These are phyloP conservation scores for Boletus coccyginus DNA, from an alignment of 768 basidiomycete species.

Conservation along the genomic window DNA sequence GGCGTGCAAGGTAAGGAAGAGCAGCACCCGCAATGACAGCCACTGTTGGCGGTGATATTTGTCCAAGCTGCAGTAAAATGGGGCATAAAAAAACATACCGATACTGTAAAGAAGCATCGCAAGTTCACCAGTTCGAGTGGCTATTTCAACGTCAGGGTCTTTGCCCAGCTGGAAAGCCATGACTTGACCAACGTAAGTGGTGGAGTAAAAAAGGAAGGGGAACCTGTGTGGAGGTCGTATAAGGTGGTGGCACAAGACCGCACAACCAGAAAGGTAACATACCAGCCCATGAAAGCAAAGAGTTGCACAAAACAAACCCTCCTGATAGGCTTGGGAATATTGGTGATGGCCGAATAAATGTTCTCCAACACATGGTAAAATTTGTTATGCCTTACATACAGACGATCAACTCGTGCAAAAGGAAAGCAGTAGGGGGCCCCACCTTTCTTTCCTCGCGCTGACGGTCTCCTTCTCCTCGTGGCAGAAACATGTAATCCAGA, in stretches of 20 bases:
- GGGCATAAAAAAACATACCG: constrained; percentile 42
- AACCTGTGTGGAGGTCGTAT: constrained; percentile 53
- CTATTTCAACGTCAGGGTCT: constrained; percentile 81
- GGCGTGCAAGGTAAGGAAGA: constrained; percentile 76
- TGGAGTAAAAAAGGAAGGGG: constrained; percentile 92
- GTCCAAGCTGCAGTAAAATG: background rate
- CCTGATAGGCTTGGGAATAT: constrained; percentile 79
- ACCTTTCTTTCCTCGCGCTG: constrained; percentile 44
- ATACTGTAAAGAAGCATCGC: constrained; percentile 91
- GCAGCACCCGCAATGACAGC: constrained; percentile 80
- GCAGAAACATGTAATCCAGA: constrained; percentile 84
- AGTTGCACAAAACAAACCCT: constrained; percentile 92
- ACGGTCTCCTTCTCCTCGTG: constrained; percentile 77
- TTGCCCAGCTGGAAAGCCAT: constrained; percentile 76
- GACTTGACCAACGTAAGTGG: constrained; percentile 91
- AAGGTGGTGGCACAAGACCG: constrained; percentile 4
- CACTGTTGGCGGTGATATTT: constrained; percentile 44
- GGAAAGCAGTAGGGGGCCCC: constrained; percentile 5
- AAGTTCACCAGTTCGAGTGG: constrained; percentile 81
- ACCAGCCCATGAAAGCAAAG: constrained; percentile 98
- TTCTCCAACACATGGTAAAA: constrained; percentile 74
- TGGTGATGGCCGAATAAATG: constrained; percentile 68
- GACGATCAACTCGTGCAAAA: background rate
- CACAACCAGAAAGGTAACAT: constrained; percentile 21
- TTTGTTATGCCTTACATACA: constrained; percentile 39